Evolutionary conservation across 306 rosid genomes (phyloP), one percentile per base, ranked within the genome.

Genomic region (Betula pendula): DNA sequence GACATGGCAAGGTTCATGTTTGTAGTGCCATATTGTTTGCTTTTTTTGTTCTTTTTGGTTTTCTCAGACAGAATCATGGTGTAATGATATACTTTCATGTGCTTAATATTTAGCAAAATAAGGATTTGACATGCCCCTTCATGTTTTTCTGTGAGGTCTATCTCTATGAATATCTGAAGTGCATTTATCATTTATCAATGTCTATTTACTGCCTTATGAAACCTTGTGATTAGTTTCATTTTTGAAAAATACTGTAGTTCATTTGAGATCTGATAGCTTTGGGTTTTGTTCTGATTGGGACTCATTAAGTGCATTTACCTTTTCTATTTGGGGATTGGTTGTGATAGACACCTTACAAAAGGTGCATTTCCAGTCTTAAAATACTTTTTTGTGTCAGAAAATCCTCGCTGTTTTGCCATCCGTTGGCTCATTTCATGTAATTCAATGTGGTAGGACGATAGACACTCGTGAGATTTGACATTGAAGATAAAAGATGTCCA

Each of bases 21-120:
- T 50, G 83, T 68, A 53, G 4, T 75, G 56, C 67, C 68, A 72
- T 42, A 55, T 72, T 49, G 51, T 72, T 72, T n/a, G n/a, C n/a
- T n/a, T n/a, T n/a, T n/a, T n/a, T n/a, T n/a, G n/a, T n/a, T n/a
- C n/a, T n/a, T 82, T 75, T 75, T 44, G n/a, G n/a, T 80, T 69
- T 75, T 51, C 25, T 25, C 52, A 16, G 82, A 80, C 77, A 70
- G 73, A 73, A 47, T 80, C 79, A 71, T 74, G 84, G 19, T 77
- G 73, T 73, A 67, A 72, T 82, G 79, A 75, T 51, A 71, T 71
- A 70, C 65, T 68, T 45, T 13, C 60, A 2, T 35, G 49, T 76
- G 76, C 55, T 74, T 81, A 77, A 75, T 53, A 71, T 85, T 66
- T 70, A 16, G 84, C 77, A 58, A 62, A 90, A 88, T 88, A 90